These are phyloP conservation scores for Verticillium nubilum DNA, from an alignment of 2,329 filamentous ascomycete genomes.

Conservation along the genomic window DNA sequence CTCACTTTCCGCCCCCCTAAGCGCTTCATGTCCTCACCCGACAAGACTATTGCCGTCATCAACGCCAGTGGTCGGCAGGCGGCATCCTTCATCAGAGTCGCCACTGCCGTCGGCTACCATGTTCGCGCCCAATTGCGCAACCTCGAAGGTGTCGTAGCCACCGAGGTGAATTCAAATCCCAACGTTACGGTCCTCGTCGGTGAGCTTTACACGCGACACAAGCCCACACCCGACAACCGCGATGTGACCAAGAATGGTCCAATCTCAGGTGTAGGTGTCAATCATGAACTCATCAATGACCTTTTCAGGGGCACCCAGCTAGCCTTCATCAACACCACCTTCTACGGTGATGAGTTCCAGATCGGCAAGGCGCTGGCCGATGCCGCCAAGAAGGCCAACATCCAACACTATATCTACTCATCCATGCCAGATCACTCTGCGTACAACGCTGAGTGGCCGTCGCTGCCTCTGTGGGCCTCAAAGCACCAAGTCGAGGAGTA, in stretches of 20 bases:
- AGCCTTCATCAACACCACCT: constrained; percentile 97
- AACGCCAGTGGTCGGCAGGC: constrained; percentile 95
- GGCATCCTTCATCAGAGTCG: constrained; percentile 89
- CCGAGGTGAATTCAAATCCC: constrained; percentile 75
- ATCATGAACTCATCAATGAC: constrained; percentile 65
- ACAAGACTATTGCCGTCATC: constrained; percentile 87
- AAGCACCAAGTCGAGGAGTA: constrained; percentile 95
- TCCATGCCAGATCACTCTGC: constrained; percentile 93
- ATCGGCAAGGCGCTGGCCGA: constrained; percentile 87
- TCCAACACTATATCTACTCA: constrained; percentile 92
- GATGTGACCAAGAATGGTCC: constrained; percentile 65
- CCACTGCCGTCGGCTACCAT: constrained; percentile 86
- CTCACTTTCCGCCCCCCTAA: constrained; percentile 56
- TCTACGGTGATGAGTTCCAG: constrained; percentile 88
- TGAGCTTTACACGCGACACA: constrained; percentile 55
- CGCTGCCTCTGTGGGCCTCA: constrained; percentile 82
- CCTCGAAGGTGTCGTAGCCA: constrained; percentile 78
- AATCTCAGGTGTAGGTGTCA: constrained; percentile 61
- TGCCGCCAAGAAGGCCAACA: constrained; percentile 75
- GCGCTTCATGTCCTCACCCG: constrained; percentile 51
- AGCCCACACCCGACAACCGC: constrained; percentile 41
- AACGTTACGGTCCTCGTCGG: constrained; percentile 65
- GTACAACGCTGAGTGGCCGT: constrained; percentile 71
- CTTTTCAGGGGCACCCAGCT: constrained; percentile 81
- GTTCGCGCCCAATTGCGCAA: constrained; percentile 90